phyloP scores from a whole-genome alignment of 371 early-diverging fungal genomes.

The Phascolomyces articulosus region DNA sequence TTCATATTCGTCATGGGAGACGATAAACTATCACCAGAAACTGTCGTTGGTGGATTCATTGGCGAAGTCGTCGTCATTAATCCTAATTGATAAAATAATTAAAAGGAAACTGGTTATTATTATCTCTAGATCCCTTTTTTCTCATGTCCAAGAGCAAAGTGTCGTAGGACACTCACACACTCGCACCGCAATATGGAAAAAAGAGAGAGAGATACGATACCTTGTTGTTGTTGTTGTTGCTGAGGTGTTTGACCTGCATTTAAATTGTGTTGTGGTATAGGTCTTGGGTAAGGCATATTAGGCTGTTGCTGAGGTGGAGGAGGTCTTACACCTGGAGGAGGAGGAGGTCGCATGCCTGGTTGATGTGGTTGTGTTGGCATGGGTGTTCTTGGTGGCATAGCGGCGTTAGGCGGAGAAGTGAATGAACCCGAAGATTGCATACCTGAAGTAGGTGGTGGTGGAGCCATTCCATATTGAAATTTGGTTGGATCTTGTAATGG shows the following conservation, averaged over 20 bases:
- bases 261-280: not conserved
- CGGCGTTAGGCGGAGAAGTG: not conserved
- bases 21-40: conserved; percentile 7
- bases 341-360: not conserved
- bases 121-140: too few relatives aligned
- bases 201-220: too few relatives aligned
- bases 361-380: conserved; percentile 4
- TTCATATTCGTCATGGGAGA: conserved; percentile 17
- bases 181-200: too few relatives aligned
- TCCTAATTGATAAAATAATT: not conserved
- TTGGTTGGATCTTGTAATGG: not conserved
- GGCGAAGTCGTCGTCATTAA: too few relatives aligned
- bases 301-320: not conserved
- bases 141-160: too few relatives aligned
- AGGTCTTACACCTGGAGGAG: not conserved
- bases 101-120: too few relatives aligned
- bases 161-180: too few relatives aligned
- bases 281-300: not conserved
- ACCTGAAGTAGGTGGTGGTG: not conserved
- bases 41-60: not conserved
- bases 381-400: not conserved
- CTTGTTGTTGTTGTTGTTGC: not conserved
- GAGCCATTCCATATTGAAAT: not conserved
- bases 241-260: not conserved
- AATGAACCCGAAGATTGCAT: not conserved